phyloP scores from a whole-genome alignment of 23 red algal genomes.

The Rhodosorus marinus region DNA sequence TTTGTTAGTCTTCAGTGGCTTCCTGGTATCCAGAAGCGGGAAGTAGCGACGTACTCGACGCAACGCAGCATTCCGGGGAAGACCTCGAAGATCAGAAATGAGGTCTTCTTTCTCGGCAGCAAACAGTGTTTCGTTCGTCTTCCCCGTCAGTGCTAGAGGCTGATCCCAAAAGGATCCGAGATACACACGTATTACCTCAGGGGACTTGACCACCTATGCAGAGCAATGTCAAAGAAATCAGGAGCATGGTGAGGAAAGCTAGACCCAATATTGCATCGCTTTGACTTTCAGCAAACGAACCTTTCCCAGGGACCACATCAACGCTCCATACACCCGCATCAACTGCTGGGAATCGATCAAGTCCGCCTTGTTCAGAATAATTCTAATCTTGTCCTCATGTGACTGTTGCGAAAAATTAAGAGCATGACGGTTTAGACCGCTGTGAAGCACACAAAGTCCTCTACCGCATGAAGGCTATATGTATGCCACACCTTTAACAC shows the following conservation, averaged over 20 bases:
- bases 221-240: too few species aligned
- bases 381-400: constrained; percentile 59
- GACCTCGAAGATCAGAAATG: constrained; percentile 30
- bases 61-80: constrained; percentile 42
- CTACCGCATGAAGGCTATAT: too few species aligned
- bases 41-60: too few species aligned
- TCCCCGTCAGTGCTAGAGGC: constrained; percentile 20
- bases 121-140: constrained; percentile 29
- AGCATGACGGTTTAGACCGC: too few species aligned
- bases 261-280: too few species aligned
- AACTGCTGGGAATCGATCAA: constrained; percentile 48
- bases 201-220: constrained; percentile 38
- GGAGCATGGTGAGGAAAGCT: too few species aligned
- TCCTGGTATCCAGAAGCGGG: too few species aligned
- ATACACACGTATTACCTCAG: constrained; percentile 52
- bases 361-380: constrained; percentile 64
- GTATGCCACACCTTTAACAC: too few species aligned
- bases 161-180: constrained; percentile 61
- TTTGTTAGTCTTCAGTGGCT: too few species aligned
- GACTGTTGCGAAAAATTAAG: too few species aligned
- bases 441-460: too few species aligned
- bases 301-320: constrained; percentile 59
- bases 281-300: too few species aligned
- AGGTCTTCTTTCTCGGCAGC: constrained; percentile 30
- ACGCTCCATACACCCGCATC: constrained; percentile 56